A percentile compares a stretch with the other conserved stretches of the same genome.
Conservation (phyloP, 2,329 filamentous ascomycete species). For the Neopestalotiopsis clavispora region DNA sequence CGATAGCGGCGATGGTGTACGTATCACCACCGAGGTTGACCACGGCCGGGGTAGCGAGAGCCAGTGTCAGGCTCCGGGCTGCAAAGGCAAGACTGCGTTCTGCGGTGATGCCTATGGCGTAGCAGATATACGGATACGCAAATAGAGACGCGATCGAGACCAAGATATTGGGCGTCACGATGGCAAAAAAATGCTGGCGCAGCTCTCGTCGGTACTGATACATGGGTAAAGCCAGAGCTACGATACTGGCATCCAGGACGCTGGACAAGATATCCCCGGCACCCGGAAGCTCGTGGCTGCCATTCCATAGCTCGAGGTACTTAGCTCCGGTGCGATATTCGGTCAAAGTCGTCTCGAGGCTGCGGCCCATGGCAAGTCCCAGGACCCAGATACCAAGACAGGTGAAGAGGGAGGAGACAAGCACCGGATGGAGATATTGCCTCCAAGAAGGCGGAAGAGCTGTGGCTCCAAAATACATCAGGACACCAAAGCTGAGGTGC, state of each 20-base stretch:
- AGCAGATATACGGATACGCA: slow-evolving; percentile 60
- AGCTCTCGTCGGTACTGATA: slow-evolving; percentile 64
- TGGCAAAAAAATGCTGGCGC: slow-evolving; percentile 55
- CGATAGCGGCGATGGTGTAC: slow-evolving; percentile 60
- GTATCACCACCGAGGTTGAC: slow-evolving; percentile 61
- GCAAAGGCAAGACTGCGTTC: slow-evolving; percentile 59
- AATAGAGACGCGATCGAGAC: slow-evolving; percentile 60
- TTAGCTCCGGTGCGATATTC: slow-evolving; percentile 57
- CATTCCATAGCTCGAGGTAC: slow-evolving; percentile 57
- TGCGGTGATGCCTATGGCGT: slow-evolving; percentile 58
- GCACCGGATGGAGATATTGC: slow-evolving; percentile 61
- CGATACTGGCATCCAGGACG: slow-evolving; percentile 61
- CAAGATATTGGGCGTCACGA: slow-evolving; percentile 56
- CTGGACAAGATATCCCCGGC: slow-evolving; percentile 62
- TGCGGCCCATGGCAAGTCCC: slow-evolving; percentile 47
- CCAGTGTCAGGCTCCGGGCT: slow-evolving; percentile 61
- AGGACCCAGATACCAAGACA: slow-evolving; percentile 59
- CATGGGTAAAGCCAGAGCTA: slow-evolving; percentile 65
- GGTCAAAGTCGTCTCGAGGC: slow-evolving; percentile 45
- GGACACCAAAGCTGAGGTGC: slow-evolving; percentile 51
- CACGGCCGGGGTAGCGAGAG: slow-evolving; percentile 62
- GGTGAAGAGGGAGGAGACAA: slow-evolving; percentile 58
- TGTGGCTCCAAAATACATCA: slow-evolving; percentile 56
- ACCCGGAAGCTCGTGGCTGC: slow-evolving; percentile 46
- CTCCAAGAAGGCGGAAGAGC: slow-evolving; percentile 53